Evolutionary conservation across 768 basidiomycete genomes (phyloP), one percentile per base, ranked within the genome.

Genomic region (Goffeauzyma gilvescens): DNA sequence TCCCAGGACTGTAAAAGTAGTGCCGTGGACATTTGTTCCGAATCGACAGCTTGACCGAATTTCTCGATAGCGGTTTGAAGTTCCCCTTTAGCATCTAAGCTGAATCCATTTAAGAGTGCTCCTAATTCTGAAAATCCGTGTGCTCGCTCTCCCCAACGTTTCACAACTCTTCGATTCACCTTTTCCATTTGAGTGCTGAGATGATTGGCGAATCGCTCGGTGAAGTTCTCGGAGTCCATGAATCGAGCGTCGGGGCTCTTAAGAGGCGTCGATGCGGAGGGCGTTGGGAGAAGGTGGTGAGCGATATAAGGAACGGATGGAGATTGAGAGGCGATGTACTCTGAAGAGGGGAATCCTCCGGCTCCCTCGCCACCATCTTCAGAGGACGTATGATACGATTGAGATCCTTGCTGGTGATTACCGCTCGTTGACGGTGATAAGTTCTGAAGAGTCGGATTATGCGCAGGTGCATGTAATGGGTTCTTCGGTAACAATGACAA

Each of bases 11-110:
- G 84, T 6, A 87, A 87, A 50, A 96, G 71, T 60, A 76, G 76
- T 23, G 83, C 80, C 18, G 93, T 93, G 5, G 83, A 81, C 65
- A 95, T 75, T 62, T 86, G 95, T 8, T 85, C 90, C 3, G 80
- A 72, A 64, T 98, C 93, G 33, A 86, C 75, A 13, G 93, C 93
- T 63, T 96, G 90, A 1, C 93, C 93, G 1, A 87, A 87, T 67
- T 84, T 89, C 68, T 98, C 93, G 49, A 96, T 75, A 7, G 90
- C 82, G 12, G 32, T 31, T 9, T 23, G 15, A 5, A 30, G 17
- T 76, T 24, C 63, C 70, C 69, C 93, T 85, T 23, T 33, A 3
- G 20, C 24, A 52, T 82, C 89, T 48, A 93, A 67, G 60, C 86
- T 86, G 60, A 84, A 93, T 1, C 83, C 87, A 58, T 95, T 95